Conservation (phyloP, 257 asterid species). For the Capsicum chinense region DNA sequence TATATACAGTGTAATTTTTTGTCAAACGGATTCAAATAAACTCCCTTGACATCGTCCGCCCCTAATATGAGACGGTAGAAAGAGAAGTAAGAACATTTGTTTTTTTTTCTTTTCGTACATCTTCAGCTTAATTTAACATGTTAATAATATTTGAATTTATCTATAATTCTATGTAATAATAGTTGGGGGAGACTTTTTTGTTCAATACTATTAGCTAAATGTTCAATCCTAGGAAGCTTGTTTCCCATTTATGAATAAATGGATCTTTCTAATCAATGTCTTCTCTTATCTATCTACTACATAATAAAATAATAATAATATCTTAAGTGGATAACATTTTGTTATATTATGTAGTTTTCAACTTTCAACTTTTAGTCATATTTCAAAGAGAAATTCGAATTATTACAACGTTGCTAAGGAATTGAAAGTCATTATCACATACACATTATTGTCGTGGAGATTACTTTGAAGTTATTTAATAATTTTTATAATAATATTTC, state of each 20-base stretch:
- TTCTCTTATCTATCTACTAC: conserved; percentile 13
- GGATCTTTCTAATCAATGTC: neutral
- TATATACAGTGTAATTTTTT: too few species aligned
- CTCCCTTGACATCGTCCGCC: too few species aligned
- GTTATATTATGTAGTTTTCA: neutral
- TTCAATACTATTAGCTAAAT: neutral
- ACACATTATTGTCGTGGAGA: neutral
- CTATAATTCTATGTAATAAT: neutral
- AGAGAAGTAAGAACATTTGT: neutral
- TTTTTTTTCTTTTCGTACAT: neutral
- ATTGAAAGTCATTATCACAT: neutral
- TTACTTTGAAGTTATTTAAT: neutral
- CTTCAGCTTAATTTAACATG: too few species aligned
- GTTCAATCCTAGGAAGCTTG: conserved; percentile 54
- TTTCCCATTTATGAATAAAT: conserved; percentile 39
- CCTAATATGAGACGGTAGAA: too few species aligned
- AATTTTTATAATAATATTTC: neutral
- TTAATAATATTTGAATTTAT: neutral
- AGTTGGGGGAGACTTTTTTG: too few species aligned
- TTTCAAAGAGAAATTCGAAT: neutral
- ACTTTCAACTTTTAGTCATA: neutral
- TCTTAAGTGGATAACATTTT: neutral
- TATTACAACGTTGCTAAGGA: neutral
- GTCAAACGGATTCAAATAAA: too few species aligned
- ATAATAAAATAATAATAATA: neutral